A percentile compares a stretch with the other conserved stretches of the same genome.
Conservation (phyloP, 75 land plant species). For the Cryptomeria japonica region DNA sequence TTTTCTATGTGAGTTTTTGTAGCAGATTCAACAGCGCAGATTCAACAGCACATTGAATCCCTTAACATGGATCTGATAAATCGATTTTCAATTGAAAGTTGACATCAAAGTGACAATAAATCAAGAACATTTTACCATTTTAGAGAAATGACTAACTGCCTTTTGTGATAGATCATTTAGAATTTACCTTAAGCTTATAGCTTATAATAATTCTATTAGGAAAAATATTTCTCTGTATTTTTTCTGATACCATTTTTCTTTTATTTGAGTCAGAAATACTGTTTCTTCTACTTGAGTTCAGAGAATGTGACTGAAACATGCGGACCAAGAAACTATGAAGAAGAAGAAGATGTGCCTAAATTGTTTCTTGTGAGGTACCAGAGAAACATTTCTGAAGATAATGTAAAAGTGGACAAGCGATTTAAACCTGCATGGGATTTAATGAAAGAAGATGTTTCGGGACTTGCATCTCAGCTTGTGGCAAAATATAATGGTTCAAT, state of each 20-base stretch:
- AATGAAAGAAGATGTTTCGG: constrained; percentile 31
- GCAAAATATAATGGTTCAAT: constrained; percentile 69
- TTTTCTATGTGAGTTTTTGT: background rate
- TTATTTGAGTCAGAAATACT: constrained; percentile 40
- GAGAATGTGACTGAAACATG: constrained; percentile 58
- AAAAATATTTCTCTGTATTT: background rate
- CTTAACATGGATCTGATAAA: background rate
- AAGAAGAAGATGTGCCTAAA: constrained; percentile 37
- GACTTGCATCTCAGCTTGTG: constrained; percentile 70
- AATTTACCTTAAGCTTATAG: background rate
- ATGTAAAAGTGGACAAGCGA: constrained; percentile 19
- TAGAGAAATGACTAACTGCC: background rate
- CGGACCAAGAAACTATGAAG: constrained; percentile 59
- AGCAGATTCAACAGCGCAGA: background rate
- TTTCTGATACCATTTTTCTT: constrained; percentile 7
- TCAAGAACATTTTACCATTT: background rate
- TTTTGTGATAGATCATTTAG: background rate
- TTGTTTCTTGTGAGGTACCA: constrained; percentile 67
- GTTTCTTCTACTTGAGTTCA: constrained; percentile 57
- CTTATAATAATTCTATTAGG: background rate
- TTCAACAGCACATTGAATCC: background rate
- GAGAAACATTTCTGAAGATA: constrained; percentile 34
- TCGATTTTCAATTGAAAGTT: background rate
- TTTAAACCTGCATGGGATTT: constrained; percentile 20
- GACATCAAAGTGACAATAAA: background rate